A percentile compares a stretch with the other conserved stretches of the same genome.
Conservation (phyloP, 805 yeast genomes). For the Debaryomyces hansenii region DNA sequence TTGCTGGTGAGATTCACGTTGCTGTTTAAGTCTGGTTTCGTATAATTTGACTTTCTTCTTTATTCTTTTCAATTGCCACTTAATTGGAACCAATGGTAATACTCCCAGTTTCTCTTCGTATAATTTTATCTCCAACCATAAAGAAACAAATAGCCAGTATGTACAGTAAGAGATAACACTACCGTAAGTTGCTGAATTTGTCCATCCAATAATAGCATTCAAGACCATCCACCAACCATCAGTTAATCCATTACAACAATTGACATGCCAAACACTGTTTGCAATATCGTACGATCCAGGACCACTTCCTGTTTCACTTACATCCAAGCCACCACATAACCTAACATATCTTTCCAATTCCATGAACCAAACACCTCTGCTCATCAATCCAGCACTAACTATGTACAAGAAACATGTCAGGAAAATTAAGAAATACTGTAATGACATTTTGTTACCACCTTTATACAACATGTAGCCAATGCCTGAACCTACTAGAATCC, state of each 20-base stretch:
- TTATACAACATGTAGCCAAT: constrained; percentile 70
- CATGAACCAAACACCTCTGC: constrained; percentile 88
- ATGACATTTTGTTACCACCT: constrained; percentile 76
- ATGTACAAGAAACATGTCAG: constrained; percentile 81
- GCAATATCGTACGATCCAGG: constrained; percentile 88
- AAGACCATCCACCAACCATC: constrained; percentile 92
- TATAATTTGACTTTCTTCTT: constrained; percentile 33
- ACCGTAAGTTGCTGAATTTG: constrained; percentile 89
- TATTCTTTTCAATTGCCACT: constrained; percentile 58
- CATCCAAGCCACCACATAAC: constrained; percentile 77
- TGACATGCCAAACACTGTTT: constrained; percentile 88
- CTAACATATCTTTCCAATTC: constrained; percentile 77
- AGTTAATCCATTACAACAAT: constrained; percentile 90
- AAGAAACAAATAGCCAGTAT: constrained; percentile 64
- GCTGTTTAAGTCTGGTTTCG: constrained; percentile 15
- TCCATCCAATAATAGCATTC: constrained; percentile 92
- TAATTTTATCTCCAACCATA: constrained; percentile 39
- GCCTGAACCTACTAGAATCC: constrained; percentile 55
- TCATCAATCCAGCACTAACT: constrained; percentile 83
- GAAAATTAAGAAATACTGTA: constrained; percentile 69
- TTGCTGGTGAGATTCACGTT: background rate
- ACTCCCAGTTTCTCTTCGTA: constrained; percentile 59
- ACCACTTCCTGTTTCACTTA: constrained; percentile 86
- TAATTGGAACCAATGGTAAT: constrained; percentile 60
- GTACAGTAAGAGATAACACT: constrained; percentile 70